These are phyloP conservation scores for Macrolepiota dolichaula DNA, from an alignment of 768 basidiomycete species.

Conservation along the genomic window DNA sequence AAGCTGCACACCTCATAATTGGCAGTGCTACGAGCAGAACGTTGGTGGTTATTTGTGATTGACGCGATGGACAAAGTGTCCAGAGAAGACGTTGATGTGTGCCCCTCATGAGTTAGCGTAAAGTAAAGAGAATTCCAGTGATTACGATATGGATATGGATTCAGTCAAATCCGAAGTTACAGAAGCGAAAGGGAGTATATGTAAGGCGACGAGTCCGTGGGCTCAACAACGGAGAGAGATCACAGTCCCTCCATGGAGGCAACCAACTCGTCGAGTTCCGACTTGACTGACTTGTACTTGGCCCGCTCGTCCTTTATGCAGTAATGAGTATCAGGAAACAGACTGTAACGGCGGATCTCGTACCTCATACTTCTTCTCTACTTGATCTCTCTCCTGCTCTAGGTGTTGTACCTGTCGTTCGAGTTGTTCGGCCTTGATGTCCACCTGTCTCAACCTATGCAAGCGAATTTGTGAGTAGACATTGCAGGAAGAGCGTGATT, in stretches of 20 bases:
- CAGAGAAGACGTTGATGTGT: neutral
- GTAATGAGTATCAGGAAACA: conserved; percentile 6
- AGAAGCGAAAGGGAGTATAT: neutral
- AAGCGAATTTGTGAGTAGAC: neutral
- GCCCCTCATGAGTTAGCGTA: neutral
- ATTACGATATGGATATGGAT: conserved; percentile 2
- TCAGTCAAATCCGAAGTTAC: conserved; percentile 1
- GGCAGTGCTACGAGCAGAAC: too few species aligned
- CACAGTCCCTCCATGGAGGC: conserved; percentile 69
- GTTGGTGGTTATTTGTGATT: too few species aligned
- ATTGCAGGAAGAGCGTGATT: neutral
- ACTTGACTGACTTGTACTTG: conserved; percentile 73
- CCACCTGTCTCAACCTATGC: conserved; percentile 85
- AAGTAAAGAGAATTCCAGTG: neutral
- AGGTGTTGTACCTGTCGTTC: conserved; percentile 84
- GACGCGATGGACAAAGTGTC: neutral
- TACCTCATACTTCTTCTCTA: conserved; percentile 96
- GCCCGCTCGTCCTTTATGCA: conserved; percentile 63
- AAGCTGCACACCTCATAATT: too few species aligned
- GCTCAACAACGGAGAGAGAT: conserved; percentile 19
- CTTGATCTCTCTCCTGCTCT: conserved; percentile 88
- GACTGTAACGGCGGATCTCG: conserved; percentile 17
- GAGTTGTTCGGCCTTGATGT: conserved; percentile 98
- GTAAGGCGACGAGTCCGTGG: conserved; percentile 3
- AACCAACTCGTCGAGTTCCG: conserved; percentile 83